Percentiles rank a stretch among this genome's conserved stretches.
Evolutionary conservation across 202 grass and related monocot species (phyloP).

Genomic region (Setaria viridis): DNA sequence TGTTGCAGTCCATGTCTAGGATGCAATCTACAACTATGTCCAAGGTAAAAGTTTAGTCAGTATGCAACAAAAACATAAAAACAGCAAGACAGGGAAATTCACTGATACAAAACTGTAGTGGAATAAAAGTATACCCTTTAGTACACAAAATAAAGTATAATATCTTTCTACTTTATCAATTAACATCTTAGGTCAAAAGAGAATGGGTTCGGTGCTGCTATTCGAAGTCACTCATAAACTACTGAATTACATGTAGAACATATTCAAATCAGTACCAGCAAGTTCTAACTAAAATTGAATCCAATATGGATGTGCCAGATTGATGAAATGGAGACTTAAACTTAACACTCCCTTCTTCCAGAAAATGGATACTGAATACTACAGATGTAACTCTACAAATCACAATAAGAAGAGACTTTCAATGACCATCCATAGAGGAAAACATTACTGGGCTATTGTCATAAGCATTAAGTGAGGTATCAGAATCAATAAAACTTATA

Average conservation of each 20-base stretch:
- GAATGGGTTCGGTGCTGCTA: background rate
- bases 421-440: slow-evolving; percentile 3
- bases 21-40: slow-evolving; percentile 24
- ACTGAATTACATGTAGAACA: background rate
- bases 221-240: slow-evolving; percentile 14
- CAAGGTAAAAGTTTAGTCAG: slow-evolving; percentile 43
- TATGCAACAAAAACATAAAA: slow-evolving; percentile 18
- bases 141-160: slow-evolving; percentile 1
- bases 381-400: background rate
- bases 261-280: background rate
- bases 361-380: slow-evolving; percentile 1
- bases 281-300: slow-evolving; percentile 19
- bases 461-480: background rate
- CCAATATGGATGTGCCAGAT: background rate
- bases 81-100: background rate
- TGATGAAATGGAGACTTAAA: background rate
- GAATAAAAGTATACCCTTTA: slow-evolving; percentile 13
- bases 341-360: slow-evolving; percentile 2
- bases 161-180: slow-evolving; percentile 30
- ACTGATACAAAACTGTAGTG: slow-evolving; percentile 14
- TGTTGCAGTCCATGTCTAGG: slow-evolving; percentile 49
- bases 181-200: slow-evolving; percentile 26
- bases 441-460: background rate
- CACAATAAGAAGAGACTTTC: background rate
- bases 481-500: slow-evolving; percentile 14